A percentile compares a stretch with the other conserved stretches of the same genome.
phyloP scores from a whole-genome alignment of 768 basidiomycete species.

The Aureoboletus auriporus region DNA sequence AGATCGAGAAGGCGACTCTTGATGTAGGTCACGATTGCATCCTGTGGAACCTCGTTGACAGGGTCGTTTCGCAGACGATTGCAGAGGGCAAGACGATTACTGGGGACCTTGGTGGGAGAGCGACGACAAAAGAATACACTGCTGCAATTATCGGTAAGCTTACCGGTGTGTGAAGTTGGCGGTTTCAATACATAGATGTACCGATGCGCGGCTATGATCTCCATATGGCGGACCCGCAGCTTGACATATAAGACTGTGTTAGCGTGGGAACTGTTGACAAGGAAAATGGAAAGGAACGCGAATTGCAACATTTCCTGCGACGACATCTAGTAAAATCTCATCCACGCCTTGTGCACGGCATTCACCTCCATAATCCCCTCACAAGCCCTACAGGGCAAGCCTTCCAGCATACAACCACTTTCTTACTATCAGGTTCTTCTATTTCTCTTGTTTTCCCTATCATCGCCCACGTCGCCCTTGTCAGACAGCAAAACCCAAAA shows the following conservation, averaged over 20 bases:
- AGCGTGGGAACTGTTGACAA: conserved; percentile 25
- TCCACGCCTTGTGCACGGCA: conserved; percentile 52
- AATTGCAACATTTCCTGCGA: conserved; percentile 27
- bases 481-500: conserved; percentile 54
- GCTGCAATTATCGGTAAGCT: conserved; percentile 80
- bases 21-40: conserved; percentile 49
- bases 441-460: conserved; percentile 5
- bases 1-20: conserved; percentile 90
- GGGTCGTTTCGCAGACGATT: conserved; percentile 63
- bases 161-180: conserved; percentile 20
- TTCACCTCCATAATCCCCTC: conserved; percentile 55
- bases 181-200: conserved; percentile 16
- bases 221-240: conserved; percentile 1
- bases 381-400: conserved; percentile 92
- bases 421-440: conserved; percentile 45
- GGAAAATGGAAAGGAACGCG: conserved; percentile 13
- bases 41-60: conserved; percentile 2
- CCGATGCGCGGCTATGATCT: conserved; percentile 1
- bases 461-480: conserved; percentile 16
- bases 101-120: conserved; percentile 92
- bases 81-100: conserved; percentile 95
- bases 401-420: conserved; percentile 42
- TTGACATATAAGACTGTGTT: conserved; percentile 1
- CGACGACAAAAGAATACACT: conserved; percentile 87
- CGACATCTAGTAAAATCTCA: conserved; percentile 42